phyloP scores from a whole-genome alignment of 176 grass and related monocot species.

The Pharus latifolius region DNA sequence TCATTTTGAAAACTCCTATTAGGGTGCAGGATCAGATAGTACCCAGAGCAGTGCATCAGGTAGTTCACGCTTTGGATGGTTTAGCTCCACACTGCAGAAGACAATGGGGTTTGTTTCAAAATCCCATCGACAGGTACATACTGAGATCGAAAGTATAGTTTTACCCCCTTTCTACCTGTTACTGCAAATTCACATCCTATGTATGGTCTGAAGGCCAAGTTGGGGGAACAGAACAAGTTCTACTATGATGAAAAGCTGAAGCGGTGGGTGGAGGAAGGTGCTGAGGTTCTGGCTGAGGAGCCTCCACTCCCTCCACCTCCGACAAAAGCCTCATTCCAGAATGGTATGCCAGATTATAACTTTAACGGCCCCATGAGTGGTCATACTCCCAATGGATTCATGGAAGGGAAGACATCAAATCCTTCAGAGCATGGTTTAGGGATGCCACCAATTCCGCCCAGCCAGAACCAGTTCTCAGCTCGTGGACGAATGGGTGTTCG shows the following conservation, averaged over 20 bases:
- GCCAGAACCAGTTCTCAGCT: conserved; percentile 90
- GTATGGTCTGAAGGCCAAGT: conserved; percentile 57
- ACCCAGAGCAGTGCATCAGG: conserved; percentile 44
- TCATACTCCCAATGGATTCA: conserved; percentile 33
- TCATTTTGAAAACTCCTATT: conserved; percentile 9
- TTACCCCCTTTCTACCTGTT: background rate
- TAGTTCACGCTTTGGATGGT: conserved; percentile 73
- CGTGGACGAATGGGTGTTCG: conserved; percentile 78
- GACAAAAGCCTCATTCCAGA: conserved; percentile 56
- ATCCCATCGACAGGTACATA: conserved; percentile 68
- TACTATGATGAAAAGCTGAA: conserved; percentile 94
- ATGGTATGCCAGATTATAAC: conserved; percentile 52
- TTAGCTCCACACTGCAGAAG: conserved; percentile 71
- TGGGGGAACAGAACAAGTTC: conserved; percentile 89
- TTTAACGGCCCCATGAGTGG: conserved; percentile 37
- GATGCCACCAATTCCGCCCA: conserved; percentile 76
- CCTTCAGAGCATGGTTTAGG: conserved; percentile 35
- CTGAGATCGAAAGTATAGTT: background rate
- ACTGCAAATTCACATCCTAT: background rate
- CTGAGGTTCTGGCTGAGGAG: conserved; percentile 55
- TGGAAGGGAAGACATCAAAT: conserved; percentile 24
- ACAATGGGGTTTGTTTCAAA: conserved; percentile 75
- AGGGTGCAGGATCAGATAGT: conserved; percentile 45
- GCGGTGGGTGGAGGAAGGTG: conserved; percentile 96
- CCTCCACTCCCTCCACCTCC: conserved; percentile 73